These are phyloP conservation scores for Arthromyces matolae DNA, from an alignment of 768 basidiomycete genomes.

Conservation along the genomic window DNA sequence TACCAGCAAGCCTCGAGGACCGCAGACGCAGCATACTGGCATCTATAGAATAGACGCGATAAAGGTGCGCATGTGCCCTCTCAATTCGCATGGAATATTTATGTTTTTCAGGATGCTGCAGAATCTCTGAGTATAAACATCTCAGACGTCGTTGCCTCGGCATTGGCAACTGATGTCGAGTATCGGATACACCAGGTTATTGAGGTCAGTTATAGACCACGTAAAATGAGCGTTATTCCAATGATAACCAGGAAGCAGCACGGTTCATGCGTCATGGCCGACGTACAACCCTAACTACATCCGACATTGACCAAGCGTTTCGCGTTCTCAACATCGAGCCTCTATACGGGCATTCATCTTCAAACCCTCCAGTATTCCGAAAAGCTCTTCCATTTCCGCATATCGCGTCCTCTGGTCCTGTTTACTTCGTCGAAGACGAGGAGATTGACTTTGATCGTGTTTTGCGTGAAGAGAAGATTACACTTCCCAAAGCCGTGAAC, in stretches of 20 bases:
- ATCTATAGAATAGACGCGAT: conserved; percentile 62
- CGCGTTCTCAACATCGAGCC: conserved; percentile 96
- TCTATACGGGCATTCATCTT: conserved; percentile 77
- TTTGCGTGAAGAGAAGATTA: conserved; percentile 80
- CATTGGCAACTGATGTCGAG: conserved; percentile 93
- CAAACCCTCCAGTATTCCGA: conserved; percentile 61
- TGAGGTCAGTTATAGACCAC: conserved; percentile 51
- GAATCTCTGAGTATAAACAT: conserved; percentile 83
- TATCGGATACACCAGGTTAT: conserved; percentile 94
- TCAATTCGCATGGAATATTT: background rate
- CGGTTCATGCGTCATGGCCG: conserved; percentile 95
- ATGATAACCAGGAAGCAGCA: conserved; percentile 72
- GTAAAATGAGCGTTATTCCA: conserved; percentile 1
- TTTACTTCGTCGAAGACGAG: conserved; percentile 95
- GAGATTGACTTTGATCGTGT: conserved; percentile 96
- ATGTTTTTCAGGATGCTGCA: conserved; percentile 71
- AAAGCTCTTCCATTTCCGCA: conserved; percentile 53
- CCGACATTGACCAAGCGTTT: conserved; percentile 91
- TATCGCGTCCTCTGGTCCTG: conserved; percentile 54
- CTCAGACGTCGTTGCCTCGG: conserved; percentile 73
- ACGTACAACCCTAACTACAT: conserved; percentile 82
- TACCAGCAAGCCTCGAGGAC: conserved; percentile 43
- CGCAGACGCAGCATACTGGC: conserved; percentile 51
- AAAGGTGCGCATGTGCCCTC: conserved; percentile 39
- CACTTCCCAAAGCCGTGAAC: conserved; percentile 72